A percentile compares a stretch with the other conserved stretches of the same genome.
Evolutionary conservation across 306 rosid genomes (phyloP).

Genomic region (Prunus mongolica): DNA sequence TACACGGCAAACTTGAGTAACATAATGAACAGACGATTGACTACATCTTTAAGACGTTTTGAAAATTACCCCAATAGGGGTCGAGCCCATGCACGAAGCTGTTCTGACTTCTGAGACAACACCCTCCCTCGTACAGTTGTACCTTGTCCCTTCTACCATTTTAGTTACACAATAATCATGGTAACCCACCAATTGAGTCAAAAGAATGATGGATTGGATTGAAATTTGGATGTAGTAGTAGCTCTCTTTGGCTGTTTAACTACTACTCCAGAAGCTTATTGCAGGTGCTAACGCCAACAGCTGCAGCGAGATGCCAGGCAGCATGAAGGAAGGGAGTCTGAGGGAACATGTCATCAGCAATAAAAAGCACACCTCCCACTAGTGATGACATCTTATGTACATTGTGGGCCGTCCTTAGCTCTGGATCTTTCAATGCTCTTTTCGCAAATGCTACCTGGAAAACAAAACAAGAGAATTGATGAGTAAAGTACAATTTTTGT

Average conservation of each 20-base stretch:
- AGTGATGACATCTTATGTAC: conserved; percentile 86
- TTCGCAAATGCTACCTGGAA: conserved; percentile 82
- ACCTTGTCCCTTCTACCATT: no score
- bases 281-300: conserved; percentile 87
- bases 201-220: background rate
- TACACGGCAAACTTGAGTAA: background rate
- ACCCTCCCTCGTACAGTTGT: no score
- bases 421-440: conserved; percentile 87
- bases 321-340: conserved; percentile 87
- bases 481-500: background rate
- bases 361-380: conserved; percentile 67
- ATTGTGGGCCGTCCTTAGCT: conserved; percentile 66
- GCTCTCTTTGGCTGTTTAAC: no score
- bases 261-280: conserved; percentile 86
- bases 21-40: no score
- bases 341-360: conserved; percentile 83
- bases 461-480: background rate
- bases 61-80: background rate
- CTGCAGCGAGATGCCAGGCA: conserved; percentile 99
- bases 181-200: background rate
- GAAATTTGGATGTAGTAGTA: background rate
- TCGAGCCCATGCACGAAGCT: background rate
- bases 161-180: no score
- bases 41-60: background rate
- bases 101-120: no score